Base-by-base conservation (phyloP, 176 grass and related monocot species). In the Tillandsia fasciculata region DNA sequence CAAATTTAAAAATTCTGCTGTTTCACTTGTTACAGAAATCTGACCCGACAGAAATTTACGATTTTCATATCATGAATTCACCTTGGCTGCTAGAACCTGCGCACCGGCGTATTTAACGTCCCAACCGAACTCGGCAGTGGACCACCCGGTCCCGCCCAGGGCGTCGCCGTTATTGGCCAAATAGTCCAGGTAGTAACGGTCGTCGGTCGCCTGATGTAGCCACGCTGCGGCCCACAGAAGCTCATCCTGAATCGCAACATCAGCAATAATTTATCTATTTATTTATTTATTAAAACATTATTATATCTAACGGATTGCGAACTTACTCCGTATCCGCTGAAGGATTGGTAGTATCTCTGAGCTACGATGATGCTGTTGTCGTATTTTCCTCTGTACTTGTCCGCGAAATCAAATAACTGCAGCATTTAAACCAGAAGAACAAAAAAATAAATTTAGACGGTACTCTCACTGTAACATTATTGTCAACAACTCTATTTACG, bases 201-300 rank as follows among this genome's bases (percentile, higher is more conserved):
- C 82, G 56, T 66, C 53, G 9, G 81, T 87, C 14, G 86, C 83
- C 0, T 85, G 64, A 52, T 85, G 83, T 49, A 97, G 80, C 93
- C 93, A 97, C 5, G 89, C 86, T n/a, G 93, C 79, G 27, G 89
- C 93, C 93, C 89, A 96, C 15, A 96, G 71, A 42, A 96, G 80
- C 69, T 96, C 93, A 67, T 96, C 89, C 92, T 96, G 29, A 18
- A 47, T 7, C 63, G 18, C 0, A 24, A 9, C 13, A 74, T 20
- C 52, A 18, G 1, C 27, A 14, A 13, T 50, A 0, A 0, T 42
- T 42, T 42, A 42, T 42, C 7, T 42, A 24, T 24, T 1, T 1
- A 0, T 42, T 42, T 42, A 33, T 33, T 33, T 33, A 20, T 20
- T 20, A 20, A 20, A 20, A 20, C 0, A 20, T 20, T 20, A 20